These are phyloP conservation scores for Tilletia setariae DNA, from an alignment of 1,284 basidiomycete genomes.

Conservation along the genomic window DNA sequence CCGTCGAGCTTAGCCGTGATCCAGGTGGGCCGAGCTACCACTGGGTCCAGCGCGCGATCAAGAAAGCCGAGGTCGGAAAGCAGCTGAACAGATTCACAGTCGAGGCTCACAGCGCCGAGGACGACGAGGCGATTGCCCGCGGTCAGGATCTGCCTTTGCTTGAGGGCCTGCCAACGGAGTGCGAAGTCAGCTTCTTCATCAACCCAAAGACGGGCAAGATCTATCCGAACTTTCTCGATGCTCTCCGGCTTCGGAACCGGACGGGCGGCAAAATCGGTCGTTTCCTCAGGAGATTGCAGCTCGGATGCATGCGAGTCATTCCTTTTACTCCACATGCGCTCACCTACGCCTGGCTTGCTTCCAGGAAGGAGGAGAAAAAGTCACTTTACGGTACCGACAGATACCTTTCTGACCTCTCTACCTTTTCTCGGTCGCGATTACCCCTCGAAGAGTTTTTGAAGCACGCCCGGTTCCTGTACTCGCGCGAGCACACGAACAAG, in stretches of 20 bases:
- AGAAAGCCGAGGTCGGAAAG: constrained; percentile 7
- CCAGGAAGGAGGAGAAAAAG: background rate
- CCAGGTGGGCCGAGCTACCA: background rate
- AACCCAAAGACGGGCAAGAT: background rate
- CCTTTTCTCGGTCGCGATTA: background rate
- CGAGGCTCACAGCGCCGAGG: background rate
- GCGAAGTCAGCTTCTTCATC: constrained; percentile 5
- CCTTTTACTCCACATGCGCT: constrained; percentile 4
- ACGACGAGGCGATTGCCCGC: background rate
- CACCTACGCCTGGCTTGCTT: constrained; percentile 10
- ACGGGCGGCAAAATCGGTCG: background rate
- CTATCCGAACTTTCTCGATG: constrained; percentile 3
- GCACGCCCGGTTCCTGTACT: constrained; percentile 5
- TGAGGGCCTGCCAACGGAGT: background rate
- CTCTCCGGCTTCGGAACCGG: constrained; percentile 7
- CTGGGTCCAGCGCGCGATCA: constrained; percentile 3
- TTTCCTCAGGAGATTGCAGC: background rate
- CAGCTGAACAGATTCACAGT: background rate
- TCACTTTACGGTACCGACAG: background rate
- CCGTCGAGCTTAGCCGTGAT: constrained; percentile 5
- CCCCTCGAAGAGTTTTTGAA: constrained; percentile 10
- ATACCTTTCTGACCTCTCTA: background rate
- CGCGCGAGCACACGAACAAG: background rate
- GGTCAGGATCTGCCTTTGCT: background rate
- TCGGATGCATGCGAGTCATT: background rate